Conservation (phyloP, 1,284 basidiomycete genomes). For the Sanghuangporus weigelae region DNA sequence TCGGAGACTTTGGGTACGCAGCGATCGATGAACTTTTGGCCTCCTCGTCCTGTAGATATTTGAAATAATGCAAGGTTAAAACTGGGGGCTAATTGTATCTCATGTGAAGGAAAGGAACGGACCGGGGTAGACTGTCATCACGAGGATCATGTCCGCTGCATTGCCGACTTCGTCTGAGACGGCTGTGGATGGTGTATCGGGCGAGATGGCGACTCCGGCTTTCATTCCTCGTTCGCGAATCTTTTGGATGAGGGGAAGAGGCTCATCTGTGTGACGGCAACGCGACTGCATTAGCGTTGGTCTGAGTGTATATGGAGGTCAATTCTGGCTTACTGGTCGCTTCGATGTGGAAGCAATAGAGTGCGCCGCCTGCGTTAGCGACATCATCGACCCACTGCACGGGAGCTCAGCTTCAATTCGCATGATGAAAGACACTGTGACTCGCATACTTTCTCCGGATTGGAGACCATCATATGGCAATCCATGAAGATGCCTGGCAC, state of each 20-base stretch:
- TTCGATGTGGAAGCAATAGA: constrained; percentile 98
- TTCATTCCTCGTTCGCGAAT: constrained; percentile 81
- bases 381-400: constrained; percentile 93
- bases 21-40: constrained; percentile 94
- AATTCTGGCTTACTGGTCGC: constrained; percentile 67
- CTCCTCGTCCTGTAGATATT: constrained; percentile 65
- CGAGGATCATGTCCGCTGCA: constrained; percentile 88
- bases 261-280: constrained; percentile 49
- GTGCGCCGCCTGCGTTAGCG: constrained; percentile 85
- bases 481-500: constrained; percentile 99
- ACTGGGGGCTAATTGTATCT: not conserved
- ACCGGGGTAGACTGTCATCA: constrained; percentile 97
- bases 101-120: constrained; percentile 13
- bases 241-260: constrained; percentile 65
- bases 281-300: not conserved
- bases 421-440: not conserved
- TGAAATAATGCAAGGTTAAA: not conserved
- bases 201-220: constrained; percentile 92
- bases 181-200: constrained; percentile 80
- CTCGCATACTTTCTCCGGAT: constrained; percentile 77
- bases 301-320: not conserved
- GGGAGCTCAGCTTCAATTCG: not conserved
- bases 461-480: constrained; percentile 99
- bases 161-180: constrained; percentile 81
- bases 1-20: constrained; percentile 94